Percentiles rank a stretch among this genome's conserved stretches.
These are phyloP conservation scores for Hyphopichia fennica DNA, from an alignment of 1,139 yeast species.

Conservation along the genomic window DNA sequence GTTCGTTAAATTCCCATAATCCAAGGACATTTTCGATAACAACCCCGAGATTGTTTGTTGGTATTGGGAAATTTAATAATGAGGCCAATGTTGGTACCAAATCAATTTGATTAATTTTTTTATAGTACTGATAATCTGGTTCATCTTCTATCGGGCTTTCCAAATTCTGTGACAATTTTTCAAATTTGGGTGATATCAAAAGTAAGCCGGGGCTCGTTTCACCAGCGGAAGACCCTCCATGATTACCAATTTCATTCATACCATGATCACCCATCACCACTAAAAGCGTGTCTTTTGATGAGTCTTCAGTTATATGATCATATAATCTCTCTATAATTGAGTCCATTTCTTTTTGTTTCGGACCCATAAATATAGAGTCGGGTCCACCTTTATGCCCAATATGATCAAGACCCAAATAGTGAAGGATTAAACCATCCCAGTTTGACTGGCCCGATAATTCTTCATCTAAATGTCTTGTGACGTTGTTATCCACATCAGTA, in stretches of 20 bases:
- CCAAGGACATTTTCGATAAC: slow-evolving; percentile 57
- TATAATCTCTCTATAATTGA: slow-evolving; percentile 55
- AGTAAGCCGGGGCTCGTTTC: slow-evolving; percentile 87
- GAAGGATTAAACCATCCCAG: slow-evolving; percentile 89
- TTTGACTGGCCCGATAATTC: slow-evolving; percentile 42
- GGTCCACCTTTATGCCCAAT: slow-evolving; percentile 99
- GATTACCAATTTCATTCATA: slow-evolving; percentile 92
- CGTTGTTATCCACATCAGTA: slow-evolving; percentile 90
- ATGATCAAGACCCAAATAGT: slow-evolving; percentile 92
- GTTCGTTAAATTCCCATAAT: slow-evolving; percentile 40
- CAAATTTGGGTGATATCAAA: slow-evolving; percentile 63
- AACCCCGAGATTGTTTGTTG: slow-evolving; percentile 81
- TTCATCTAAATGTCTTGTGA: slow-evolving; percentile 75
- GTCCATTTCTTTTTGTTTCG: slow-evolving; percentile 87
- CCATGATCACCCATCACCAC: slow-evolving; percentile 94
- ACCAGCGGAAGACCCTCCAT: slow-evolving; percentile 91
- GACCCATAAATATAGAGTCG: slow-evolving; percentile 70
- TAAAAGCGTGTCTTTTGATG: slow-evolving; percentile 56
- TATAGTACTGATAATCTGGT: slow-evolving; percentile 52
- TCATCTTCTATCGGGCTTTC: slow-evolving; percentile 38
- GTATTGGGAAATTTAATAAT: slow-evolving; percentile 77
- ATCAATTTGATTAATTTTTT: slow-evolving; percentile 73
- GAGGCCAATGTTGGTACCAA: slow-evolving; percentile 82
- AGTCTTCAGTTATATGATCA: slow-evolving; percentile 25
- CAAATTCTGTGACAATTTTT: slow-evolving; percentile 17